Conservation (phyloP, 2,329 filamentous ascomycete species). For the Monosporascus cannonballus region DNA sequence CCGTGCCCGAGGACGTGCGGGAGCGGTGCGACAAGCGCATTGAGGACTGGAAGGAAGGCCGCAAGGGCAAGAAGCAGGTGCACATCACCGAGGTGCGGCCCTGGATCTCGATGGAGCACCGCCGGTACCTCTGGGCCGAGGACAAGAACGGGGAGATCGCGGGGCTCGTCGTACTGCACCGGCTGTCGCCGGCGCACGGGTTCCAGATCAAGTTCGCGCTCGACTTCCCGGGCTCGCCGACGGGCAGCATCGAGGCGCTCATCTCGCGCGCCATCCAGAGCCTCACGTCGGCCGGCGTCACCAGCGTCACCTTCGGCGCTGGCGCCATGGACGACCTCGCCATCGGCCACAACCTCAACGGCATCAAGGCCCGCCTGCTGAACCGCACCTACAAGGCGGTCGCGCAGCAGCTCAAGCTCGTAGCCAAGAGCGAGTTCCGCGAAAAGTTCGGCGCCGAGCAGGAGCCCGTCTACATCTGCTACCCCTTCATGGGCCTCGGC, state of each 20-base stretch:
- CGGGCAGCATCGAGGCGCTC: slow-evolving; percentile 78
- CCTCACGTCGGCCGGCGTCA: slow-evolving; percentile 51
- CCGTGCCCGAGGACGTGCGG: slow-evolving; percentile 60
- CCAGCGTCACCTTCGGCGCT: slow-evolving; percentile 77
- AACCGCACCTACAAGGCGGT: slow-evolving; percentile 71
- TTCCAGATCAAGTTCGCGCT: slow-evolving; percentile 97
- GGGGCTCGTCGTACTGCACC: slow-evolving; percentile 76
- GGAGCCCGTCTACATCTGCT: slow-evolving; percentile 84
- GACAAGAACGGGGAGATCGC: slow-evolving; percentile 66
- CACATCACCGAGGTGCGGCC: slow-evolving; percentile 86
- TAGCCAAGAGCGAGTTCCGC: slow-evolving; percentile 82
- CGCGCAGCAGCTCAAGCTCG: slow-evolving; percentile 26
- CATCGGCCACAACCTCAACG: slow-evolving; percentile 75
- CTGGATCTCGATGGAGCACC: slow-evolving; percentile 78
- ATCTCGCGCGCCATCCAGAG: slow-evolving; percentile 51
- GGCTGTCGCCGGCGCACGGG: slow-evolving; percentile 72
- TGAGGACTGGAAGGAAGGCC: slow-evolving; percentile 69
- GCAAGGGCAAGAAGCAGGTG: slow-evolving; percentile 76
- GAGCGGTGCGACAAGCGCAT: slow-evolving; percentile 67
- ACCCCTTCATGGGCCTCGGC: slow-evolving; percentile 79
- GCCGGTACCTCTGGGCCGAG: slow-evolving; percentile 78
- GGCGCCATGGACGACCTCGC: slow-evolving; percentile 70
- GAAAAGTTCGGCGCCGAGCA: slow-evolving; percentile 83
- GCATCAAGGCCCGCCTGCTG: slow-evolving; percentile 73
- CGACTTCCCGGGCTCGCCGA: slow-evolving; percentile 83